Conservation (phyloP, 805 yeast species). For the Soucietia sequanensis region DNA sequence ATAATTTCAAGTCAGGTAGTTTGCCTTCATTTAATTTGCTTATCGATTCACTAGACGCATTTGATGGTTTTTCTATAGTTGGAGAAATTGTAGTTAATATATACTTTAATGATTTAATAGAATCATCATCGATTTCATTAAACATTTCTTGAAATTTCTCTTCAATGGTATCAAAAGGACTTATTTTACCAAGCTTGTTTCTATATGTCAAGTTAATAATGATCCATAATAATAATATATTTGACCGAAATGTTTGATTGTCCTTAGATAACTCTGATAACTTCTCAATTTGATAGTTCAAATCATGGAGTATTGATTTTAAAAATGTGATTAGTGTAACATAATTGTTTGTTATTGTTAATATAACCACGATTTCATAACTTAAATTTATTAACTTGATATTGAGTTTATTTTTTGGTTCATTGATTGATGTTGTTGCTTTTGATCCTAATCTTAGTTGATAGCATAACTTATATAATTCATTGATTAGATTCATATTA, state of each 20-base stretch:
- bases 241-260: constrained; percentile 1
- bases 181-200: not conserved
- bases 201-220: constrained; percentile 1
- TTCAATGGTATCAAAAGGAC: not conserved
- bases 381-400: constrained; percentile 27
- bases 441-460: constrained; percentile 21
- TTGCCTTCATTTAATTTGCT: too few relatives aligned
- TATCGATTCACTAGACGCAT: constrained; percentile 2
- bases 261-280: not conserved
- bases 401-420: constrained; percentile 6
- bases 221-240: constrained; percentile 1
- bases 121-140: constrained; percentile 4
- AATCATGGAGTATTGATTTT: constrained; percentile 19
- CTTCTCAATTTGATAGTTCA: constrained; percentile 3
- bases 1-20: not conserved
- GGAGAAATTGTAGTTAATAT: constrained; percentile 13
- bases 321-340: constrained; percentile 25
- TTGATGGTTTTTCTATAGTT: constrained; percentile 5
- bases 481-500: constrained; percentile 41
- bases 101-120: constrained; percentile 11
- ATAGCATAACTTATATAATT: constrained; percentile 42
- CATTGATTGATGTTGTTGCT: not conserved
- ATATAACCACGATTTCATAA: constrained; percentile 30
- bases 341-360: constrained; percentile 29
- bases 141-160: constrained; percentile 3